Conservation (phyloP, 495 filamentous ascomycete genomes). For the Darksidea phi region DNA sequence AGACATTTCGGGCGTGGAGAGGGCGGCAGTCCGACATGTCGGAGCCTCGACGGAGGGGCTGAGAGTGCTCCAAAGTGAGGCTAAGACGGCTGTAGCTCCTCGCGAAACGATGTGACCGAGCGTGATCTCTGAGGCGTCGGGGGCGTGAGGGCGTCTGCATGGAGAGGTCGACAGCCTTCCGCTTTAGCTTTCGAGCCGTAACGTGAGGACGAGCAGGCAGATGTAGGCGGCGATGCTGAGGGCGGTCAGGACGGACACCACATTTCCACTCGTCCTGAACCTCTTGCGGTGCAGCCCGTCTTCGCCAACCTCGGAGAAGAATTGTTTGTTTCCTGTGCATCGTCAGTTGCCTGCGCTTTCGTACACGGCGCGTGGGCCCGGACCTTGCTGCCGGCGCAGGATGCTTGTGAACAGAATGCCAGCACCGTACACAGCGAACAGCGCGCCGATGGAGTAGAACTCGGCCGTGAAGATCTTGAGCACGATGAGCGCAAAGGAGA, state of each 20-base stretch:
- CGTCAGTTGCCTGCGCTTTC: background rate
- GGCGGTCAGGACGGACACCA: constrained; percentile 73
- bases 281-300: constrained; percentile 67
- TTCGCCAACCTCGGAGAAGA: constrained; percentile 74
- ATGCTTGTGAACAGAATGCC: constrained; percentile 76
- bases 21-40: constrained; percentile 4
- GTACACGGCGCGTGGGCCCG: background rate
- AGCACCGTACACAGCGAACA: constrained; percentile 88
- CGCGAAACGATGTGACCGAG: background rate
- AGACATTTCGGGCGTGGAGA: background rate
- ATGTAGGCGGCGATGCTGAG: constrained; percentile 81
- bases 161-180: background rate
- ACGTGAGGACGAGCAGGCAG: constrained; percentile 72
- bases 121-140: too few relatives aligned
- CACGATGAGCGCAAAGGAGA: constrained; percentile 89
- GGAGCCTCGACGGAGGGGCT: background rate
- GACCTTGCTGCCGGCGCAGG: constrained; percentile 74
- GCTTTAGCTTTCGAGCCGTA: constrained; percentile 43
- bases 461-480: constrained; percentile 94
- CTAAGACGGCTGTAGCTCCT: constrained; percentile 7
- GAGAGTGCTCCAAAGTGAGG: constrained; percentile 6
- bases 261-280: constrained; percentile 83
- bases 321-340: constrained; percentile 69
- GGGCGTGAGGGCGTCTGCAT: too few relatives aligned
- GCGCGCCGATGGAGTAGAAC: constrained; percentile 89